Evolutionary conservation across 257 asterid genomes (phyloP).

Genomic region (Asclepias syriaca): DNA sequence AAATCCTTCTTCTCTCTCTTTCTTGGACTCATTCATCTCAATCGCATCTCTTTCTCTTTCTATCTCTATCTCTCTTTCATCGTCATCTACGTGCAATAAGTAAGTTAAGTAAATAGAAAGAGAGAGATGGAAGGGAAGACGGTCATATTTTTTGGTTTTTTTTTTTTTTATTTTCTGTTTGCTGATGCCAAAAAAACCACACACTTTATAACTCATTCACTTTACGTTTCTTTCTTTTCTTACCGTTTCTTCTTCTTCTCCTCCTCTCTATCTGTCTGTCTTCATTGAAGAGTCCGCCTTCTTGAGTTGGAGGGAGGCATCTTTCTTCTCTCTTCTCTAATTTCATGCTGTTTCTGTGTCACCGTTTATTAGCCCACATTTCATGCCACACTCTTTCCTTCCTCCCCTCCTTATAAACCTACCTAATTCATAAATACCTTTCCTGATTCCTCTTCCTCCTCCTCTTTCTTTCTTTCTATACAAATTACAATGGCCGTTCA

Average conservation of each 20-base stretch:
- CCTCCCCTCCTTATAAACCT: background rate
- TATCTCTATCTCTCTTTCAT: constrained; percentile 12
- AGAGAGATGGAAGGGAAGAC: too few species aligned
- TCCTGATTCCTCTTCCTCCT: background rate
- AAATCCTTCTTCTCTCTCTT: constrained; percentile 3
- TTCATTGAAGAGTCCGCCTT: constrained; percentile 26
- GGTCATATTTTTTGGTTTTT: too few species aligned
- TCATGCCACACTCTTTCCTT: constrained; percentile 1
- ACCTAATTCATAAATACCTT: background rate
- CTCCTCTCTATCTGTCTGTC: constrained; percentile 6
- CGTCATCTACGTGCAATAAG: background rate
- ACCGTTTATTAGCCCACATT: constrained; percentile 24
- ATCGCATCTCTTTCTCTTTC: constrained; percentile 15
- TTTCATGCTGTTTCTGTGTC: constrained; percentile 32
- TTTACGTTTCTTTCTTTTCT: constrained; percentile 16
- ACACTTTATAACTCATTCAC: constrained; percentile 5
- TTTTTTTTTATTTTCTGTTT: background rate
- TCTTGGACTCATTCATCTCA: constrained; percentile 30
- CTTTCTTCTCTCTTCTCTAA: background rate
- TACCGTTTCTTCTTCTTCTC: background rate
- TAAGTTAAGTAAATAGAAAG: background rate
- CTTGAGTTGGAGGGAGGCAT: constrained; percentile 23
- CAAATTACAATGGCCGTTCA: constrained; percentile 37
- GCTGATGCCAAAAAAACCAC: constrained; percentile 9
- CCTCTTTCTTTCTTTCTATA: background rate